Conservation (phyloP, 2,329 filamentous ascomycete genomes). For the Aspergillus spinulosporus region DNA sequence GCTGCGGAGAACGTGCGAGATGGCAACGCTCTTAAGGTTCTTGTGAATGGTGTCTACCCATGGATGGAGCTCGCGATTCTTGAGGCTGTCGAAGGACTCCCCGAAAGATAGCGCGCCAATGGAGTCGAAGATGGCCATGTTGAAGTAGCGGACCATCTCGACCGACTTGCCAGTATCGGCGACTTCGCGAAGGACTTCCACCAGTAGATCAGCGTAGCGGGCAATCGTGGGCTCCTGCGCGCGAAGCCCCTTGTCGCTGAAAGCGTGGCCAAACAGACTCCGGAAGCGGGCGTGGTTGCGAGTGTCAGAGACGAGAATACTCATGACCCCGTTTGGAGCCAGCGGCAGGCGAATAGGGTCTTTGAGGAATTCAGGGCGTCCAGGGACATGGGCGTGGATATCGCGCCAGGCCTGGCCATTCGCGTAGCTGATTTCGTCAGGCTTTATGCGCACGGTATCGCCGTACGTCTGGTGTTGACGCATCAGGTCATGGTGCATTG, state of each 20-base stretch:
- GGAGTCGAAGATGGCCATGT: constrained; percentile 23
- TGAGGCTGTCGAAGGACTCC: constrained; percentile 9
- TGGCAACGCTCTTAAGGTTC: too few relatives aligned
- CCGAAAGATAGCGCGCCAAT: constrained; percentile 22
- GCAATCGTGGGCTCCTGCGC: neutral
- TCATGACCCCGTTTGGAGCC: neutral
- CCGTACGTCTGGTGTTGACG: too few relatives aligned
- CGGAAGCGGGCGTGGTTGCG: constrained; percentile 3
- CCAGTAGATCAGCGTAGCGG: neutral
- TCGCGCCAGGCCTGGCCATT: too few relatives aligned
- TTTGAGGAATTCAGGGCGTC: too few relatives aligned
- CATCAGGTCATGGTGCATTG: too few relatives aligned
- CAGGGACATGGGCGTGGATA: too few relatives aligned
- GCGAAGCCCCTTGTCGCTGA: neutral
- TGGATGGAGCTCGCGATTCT: too few relatives aligned
- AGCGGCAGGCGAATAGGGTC: too few relatives aligned
- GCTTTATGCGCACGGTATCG: too few relatives aligned
- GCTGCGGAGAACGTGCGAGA: too few relatives aligned
- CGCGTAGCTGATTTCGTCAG: too few relatives aligned
- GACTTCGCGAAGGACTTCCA: neutral
- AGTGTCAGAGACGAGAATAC: neutral
- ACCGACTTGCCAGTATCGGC: neutral
- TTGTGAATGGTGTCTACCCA: too few relatives aligned
- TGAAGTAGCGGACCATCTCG: constrained; percentile 13
- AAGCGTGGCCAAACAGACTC: neutral